phyloP scores from a whole-genome alignment of 345 rosid genomes.

The Brassica nigra region DNA sequence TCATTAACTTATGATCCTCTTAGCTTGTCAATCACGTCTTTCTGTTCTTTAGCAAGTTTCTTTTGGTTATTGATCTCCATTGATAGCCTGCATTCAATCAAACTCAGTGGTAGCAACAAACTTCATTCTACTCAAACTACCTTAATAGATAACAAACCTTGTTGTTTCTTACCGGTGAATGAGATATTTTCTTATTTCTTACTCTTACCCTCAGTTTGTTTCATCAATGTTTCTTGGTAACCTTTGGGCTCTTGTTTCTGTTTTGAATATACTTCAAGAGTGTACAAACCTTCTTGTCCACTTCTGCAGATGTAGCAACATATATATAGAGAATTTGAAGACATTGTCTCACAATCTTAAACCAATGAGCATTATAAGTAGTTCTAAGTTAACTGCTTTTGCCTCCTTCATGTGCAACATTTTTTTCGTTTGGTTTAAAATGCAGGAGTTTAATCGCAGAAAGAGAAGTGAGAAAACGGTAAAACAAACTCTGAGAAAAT shows the following conservation, averaged over 20 bases:
- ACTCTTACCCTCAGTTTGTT: slow-evolving; percentile 5
- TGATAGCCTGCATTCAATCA: slow-evolving; percentile 24
- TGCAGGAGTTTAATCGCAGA: not conserved
- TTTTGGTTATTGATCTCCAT: slow-evolving; percentile 42
- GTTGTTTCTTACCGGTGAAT: slow-evolving; percentile 17
- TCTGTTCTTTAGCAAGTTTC: slow-evolving; percentile 46
- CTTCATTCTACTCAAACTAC: not conserved
- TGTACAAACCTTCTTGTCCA: slow-evolving; percentile 46
- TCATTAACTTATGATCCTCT: slow-evolving; percentile 45
- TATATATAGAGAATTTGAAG: not conserved
- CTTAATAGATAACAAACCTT: not conserved
- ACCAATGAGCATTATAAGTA: not conserved
- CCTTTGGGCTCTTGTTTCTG: slow-evolving; percentile 45
- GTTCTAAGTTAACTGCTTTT: slow-evolving; percentile 45
- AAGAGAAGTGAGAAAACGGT: not conserved
- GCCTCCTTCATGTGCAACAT: slow-evolving; percentile 41
- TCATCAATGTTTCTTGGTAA: slow-evolving; percentile 29
- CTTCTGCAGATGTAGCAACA: slow-evolving; percentile 41
- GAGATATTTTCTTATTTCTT: slow-evolving; percentile 7
- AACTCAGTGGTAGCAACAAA: not conserved
- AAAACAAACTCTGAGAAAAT: not conserved
- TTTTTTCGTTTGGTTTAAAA: not conserved
- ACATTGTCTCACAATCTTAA: not conserved
- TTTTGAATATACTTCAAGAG: slow-evolving; percentile 51
- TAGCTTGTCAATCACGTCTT: slow-evolving; percentile 37